Evolutionary conservation across 2,329 filamentous ascomycete genomes (phyloP).

Genomic region (Fusarium foetens): DNA sequence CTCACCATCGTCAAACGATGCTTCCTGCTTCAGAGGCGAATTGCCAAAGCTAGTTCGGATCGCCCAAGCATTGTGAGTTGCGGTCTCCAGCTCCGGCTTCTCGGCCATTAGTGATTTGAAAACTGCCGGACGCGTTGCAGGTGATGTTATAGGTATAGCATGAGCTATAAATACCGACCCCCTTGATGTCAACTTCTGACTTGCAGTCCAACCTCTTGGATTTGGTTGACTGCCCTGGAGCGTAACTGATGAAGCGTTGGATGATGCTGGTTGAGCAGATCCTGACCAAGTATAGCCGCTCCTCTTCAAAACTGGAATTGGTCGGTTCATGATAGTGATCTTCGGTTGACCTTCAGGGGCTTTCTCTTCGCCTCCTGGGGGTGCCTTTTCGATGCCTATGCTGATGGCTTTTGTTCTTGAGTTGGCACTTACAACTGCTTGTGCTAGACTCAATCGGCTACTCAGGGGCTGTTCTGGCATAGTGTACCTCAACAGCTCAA

Average conservation of each 20-base stretch:
- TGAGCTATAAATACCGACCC: slow-evolving; percentile 68
- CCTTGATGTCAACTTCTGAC: slow-evolving; percentile 62
- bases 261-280: slow-evolving; percentile 26
- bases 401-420: slow-evolving; percentile 80
- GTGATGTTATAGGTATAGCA: slow-evolving; percentile 51
- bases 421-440: slow-evolving; percentile 85
- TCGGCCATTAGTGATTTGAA: slow-evolving; percentile 60
- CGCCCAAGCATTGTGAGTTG: slow-evolving; percentile 69
- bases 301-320: slow-evolving; percentile 79
- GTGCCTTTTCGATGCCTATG: slow-evolving; percentile 75
- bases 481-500: slow-evolving; percentile 78
- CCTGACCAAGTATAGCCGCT: slow-evolving; percentile 70
- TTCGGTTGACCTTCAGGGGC: slow-evolving; percentile 81
- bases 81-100: slow-evolving; percentile 62
- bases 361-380: slow-evolving; percentile 74
- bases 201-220: slow-evolving; percentile 59
- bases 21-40: slow-evolving; percentile 58
- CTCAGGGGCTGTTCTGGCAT: slow-evolving; percentile 88
- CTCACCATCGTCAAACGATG: slow-evolving; percentile 71
- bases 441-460: slow-evolving; percentile 83
- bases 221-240: slow-evolving; percentile 31
- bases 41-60: slow-evolving; percentile 50
- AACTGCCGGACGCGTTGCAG: slow-evolving; percentile 55
- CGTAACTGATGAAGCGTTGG: slow-evolving; percentile 30
- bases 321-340: slow-evolving; percentile 76